phyloP scores from a whole-genome alignment of 768 basidiomycete genomes.

The Lyophyllum semitale region DNA sequence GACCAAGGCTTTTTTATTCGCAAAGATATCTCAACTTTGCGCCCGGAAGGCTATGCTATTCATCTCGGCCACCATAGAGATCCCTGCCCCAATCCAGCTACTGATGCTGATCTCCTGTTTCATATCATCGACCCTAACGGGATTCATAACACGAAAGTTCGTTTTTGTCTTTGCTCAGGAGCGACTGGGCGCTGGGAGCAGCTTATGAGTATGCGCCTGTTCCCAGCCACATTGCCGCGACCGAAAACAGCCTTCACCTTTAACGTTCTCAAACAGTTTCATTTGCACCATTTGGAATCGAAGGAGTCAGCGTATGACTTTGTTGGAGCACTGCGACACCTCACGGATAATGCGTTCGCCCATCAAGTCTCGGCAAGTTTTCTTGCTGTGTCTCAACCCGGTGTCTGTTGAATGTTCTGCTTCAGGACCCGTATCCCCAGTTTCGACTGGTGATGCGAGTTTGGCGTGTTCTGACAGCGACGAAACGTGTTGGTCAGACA shows the following conservation, averaged over 20 bases:
- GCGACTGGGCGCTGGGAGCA: no score
- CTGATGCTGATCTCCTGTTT: no score
- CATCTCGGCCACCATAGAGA: no score
- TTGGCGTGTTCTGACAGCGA: conserved; percentile 20
- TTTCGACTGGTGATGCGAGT: conserved; percentile 22
- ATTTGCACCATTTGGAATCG: conserved; percentile 28
- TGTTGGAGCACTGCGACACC: conserved; percentile 15
- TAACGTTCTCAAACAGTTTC: conserved; percentile 26
- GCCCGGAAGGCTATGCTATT: no score
- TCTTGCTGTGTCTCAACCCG: not conserved
- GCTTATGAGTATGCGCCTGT: not conserved
- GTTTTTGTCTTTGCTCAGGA: no score
- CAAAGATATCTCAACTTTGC: no score
- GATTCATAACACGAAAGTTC: no score
- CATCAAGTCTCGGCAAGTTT: conserved; percentile 23
- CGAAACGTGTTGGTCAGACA: conserved; percentile 22
- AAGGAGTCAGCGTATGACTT: conserved; percentile 35
- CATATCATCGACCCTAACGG: no score
- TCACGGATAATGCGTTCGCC: conserved; percentile 23
- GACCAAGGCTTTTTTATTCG: no score
- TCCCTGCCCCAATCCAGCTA: no score
- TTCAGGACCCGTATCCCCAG: conserved; percentile 23
- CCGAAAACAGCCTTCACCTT: conserved; percentile 21
- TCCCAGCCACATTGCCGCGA: conserved; percentile 15
- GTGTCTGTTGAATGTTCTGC: not conserved